Conservation (phyloP, 176 grass and related monocot genomes). For the Zoysia japonica region DNA sequence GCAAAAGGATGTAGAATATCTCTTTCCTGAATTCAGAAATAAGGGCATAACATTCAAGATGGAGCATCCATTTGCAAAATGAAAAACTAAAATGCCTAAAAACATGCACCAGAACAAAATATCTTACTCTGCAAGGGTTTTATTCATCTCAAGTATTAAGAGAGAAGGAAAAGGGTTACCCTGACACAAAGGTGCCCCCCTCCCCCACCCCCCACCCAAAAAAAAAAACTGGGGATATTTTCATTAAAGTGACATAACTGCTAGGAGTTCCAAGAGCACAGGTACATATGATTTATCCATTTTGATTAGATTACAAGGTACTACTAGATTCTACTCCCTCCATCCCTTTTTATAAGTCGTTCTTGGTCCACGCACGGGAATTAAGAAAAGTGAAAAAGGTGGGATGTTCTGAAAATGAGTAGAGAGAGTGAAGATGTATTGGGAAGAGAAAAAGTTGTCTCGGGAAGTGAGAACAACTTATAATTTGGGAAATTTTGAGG, state of each 20-base stretch:
- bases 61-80: not conserved
- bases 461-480: too few species aligned
- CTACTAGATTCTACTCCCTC: too few species aligned
- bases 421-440: too few species aligned
- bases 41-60: slow-evolving; percentile 14
- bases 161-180: not conserved
- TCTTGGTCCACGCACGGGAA: too few species aligned
- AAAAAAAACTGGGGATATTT: too few species aligned
- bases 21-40: slow-evolving; percentile 1
- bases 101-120: slow-evolving; percentile 3
- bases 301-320: not conserved
- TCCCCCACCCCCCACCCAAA: too few species aligned
- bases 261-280: not conserved
- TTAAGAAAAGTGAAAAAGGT: too few species aligned
- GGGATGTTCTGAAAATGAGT: too few species aligned
- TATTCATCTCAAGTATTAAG: not conserved
- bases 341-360: too few species aligned
- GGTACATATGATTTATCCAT: not conserved
- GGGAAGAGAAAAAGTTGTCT: too few species aligned
- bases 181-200: not conserved
- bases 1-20: slow-evolving; percentile 9
- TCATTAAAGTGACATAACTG: not conserved
- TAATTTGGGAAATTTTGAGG: too few species aligned
- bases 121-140: not conserved
- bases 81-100: not conserved